Percentiles rank a stretch among this genome's conserved stretches.
Evolutionary conservation across 1,139 yeast species (phyloP).

Genomic region (Kodamaea anthophila): DNA sequence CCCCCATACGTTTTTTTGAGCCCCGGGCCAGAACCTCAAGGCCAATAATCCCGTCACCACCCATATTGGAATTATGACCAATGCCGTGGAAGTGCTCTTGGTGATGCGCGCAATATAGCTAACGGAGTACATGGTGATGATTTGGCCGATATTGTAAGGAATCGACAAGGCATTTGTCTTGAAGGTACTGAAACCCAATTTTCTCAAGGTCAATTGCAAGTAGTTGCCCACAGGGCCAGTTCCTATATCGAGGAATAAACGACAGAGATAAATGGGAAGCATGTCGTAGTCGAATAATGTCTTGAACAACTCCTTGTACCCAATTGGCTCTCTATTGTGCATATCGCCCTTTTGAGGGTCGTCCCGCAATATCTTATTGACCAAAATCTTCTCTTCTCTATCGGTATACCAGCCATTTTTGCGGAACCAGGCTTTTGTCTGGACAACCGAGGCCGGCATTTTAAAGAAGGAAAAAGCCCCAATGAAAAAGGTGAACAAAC

Average conservation of each 20-base stretch:
- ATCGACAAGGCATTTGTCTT: conserved; percentile 17
- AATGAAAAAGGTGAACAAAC: conserved; percentile 22
- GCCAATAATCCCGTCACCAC: conserved; percentile 10
- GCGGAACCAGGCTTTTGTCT: conserved; percentile 21
- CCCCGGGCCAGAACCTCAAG: conserved; percentile 14
- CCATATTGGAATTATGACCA: conserved; percentile 12
- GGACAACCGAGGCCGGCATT: conserved; percentile 32
- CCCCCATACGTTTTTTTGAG: conserved; percentile 16
- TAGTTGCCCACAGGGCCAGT: conserved; percentile 12
- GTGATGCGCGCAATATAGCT: conserved; percentile 11
- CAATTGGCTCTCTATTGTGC: conserved; percentile 27
- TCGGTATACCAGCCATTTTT: conserved; percentile 34
- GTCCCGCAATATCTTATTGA: conserved; percentile 25
- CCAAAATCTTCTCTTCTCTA: conserved; percentile 28
- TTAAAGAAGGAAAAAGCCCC: conserved; percentile 25
- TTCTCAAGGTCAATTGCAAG: conserved; percentile 12
- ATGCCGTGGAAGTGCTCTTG: conserved; percentile 11
- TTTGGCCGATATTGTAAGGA: conserved; percentile 13
- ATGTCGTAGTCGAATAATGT: conserved; percentile 21
- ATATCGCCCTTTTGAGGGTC: conserved; percentile 31
- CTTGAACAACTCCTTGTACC: conserved; percentile 15
- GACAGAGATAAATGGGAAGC: conserved; percentile 17
- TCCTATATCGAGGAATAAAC: conserved; percentile 14
- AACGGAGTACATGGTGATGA: conserved; percentile 12
- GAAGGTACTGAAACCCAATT: conserved; percentile 16